Base-by-base conservation (phyloP, 768 basidiomycete genomes). In the Lactarius tabidus region DNA sequence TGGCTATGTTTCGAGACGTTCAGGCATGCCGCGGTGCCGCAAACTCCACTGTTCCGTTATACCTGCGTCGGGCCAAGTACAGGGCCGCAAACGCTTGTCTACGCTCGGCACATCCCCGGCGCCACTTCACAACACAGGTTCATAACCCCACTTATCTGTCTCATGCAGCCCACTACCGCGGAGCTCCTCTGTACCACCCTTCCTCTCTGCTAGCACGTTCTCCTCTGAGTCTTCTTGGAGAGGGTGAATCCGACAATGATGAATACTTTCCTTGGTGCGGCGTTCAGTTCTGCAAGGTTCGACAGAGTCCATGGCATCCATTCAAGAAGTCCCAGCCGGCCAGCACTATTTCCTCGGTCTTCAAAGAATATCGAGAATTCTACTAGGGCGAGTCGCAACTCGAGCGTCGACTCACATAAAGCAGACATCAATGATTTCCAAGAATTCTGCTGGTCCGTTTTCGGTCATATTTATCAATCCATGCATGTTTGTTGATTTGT, bases 1-100 rank as follows among this genome's bases (percentile, higher is more conserved):
- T 92, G 36, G 90, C 89, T 2, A 90, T 90, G 3, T 92, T 92
- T 72, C 84, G 88, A 60, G 90, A 91, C 77, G 88, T 83, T n/a
- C 88, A 90, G 62, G 87, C 89, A 5, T 77, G 89, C 51, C 80
- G 86, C 56, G 86, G 85, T 68, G 74, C 79, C 31, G 80, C 87
- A 15, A 83, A 81, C 59, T 89, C 87, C 0, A 88, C 89, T 12
- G 79, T 75, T 0, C 82, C 86, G 35, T 67, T 60, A 31, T 26
- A n/a, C 18, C 28, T 12, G 43, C 57, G 12, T 61, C 63, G 6
- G 35, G 59, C 31, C 55, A 51, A 39, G 58, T 55, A 39, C 57
- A 52, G n/a, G 60, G 58, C 29, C 67, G 51, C 53, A 60, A 43
- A 57, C 68, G 63, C 51, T 67, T 64, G 8, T 68, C 68, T 0